Evolutionary conservation across 805 yeast species (phyloP).

Genomic region (Yarrowia sp.): DNA sequence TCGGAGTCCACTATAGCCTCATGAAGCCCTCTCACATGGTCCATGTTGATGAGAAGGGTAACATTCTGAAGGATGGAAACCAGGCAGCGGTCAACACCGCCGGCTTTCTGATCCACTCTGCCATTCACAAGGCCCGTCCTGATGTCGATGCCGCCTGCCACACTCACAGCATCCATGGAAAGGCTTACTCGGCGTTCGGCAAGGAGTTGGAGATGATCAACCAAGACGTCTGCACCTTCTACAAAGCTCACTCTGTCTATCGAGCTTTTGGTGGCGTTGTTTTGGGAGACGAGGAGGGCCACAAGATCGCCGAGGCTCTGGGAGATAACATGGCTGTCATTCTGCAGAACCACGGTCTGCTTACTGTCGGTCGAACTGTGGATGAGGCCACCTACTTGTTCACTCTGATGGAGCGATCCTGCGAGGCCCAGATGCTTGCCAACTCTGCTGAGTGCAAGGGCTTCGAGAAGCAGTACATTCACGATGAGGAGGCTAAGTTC

Average conservation of each 20-base stretch:
- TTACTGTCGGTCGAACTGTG: constrained; percentile 66
- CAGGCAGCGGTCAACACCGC: constrained; percentile 58
- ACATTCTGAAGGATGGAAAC: constrained; percentile 59
- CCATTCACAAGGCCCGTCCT: constrained; percentile 63
- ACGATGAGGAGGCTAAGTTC: constrained; percentile 63
- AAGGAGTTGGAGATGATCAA: constrained; percentile 70
- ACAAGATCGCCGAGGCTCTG: constrained; percentile 55
- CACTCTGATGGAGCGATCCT: constrained; percentile 58
- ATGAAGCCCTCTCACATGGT: constrained; percentile 62
- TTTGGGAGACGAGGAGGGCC: constrained; percentile 60
- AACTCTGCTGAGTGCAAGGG: constrained; percentile 46
- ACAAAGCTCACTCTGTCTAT: constrained; percentile 64
- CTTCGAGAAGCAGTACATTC: constrained; percentile 41
- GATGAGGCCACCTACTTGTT: constrained; percentile 72
- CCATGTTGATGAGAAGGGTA: constrained; percentile 58
- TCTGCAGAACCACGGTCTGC: constrained; percentile 67
- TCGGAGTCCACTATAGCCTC: constrained; percentile 69
- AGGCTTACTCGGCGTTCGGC: constrained; percentile 63
- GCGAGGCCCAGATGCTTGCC: constrained; percentile 62
- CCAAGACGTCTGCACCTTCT: constrained; percentile 71
- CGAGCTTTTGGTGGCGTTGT: constrained; percentile 76
- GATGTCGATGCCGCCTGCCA: constrained; percentile 72
- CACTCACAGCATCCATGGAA: constrained; percentile 62
- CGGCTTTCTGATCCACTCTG: constrained; percentile 68
- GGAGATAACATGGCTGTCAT: constrained; percentile 59